Conservation (phyloP, 306 rosid genomes). For the Gleditsia sinensis region DNA sequence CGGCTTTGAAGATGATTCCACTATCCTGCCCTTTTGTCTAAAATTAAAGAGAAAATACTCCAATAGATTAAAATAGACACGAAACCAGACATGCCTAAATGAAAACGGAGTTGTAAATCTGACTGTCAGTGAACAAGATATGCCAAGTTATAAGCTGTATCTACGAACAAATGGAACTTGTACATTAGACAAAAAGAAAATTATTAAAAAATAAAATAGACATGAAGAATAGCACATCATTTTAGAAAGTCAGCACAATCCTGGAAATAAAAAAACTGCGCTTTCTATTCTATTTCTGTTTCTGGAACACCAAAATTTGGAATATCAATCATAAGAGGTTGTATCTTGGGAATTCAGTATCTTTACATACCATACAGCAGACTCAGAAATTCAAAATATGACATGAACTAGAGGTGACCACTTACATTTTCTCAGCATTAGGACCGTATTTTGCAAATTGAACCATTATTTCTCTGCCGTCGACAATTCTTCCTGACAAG, state of each 20-base stretch:
- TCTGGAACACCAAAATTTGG: too few species aligned
- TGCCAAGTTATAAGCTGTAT: too few species aligned
- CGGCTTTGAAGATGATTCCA: constrained; percentile 51
- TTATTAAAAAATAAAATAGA: too few species aligned
- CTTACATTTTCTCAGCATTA: constrained; percentile 71
- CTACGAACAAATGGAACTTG: too few species aligned
- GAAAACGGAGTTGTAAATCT: too few species aligned
- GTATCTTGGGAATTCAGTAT: not conserved
- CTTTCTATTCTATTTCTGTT: not conserved
- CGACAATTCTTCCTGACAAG: constrained; percentile 54
- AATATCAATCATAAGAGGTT: not conserved
- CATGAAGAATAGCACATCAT: too few species aligned
- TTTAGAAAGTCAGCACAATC: not conserved
- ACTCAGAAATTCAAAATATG: not conserved
- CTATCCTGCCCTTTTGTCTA: constrained; percentile 59
- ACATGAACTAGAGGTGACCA: not conserved
- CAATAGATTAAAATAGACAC: not conserved
- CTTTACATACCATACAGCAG: not conserved
- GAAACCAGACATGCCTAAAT: not conserved
- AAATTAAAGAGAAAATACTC: not conserved
- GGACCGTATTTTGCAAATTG: constrained; percentile 75
- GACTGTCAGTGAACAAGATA: too few species aligned
- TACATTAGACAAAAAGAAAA: too few species aligned
- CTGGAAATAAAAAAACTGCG: not conserved
- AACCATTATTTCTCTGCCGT: constrained; percentile 78